Conservation (phyloP, 1,139 yeast genomes). For the Taiozyma sp. region DNA sequence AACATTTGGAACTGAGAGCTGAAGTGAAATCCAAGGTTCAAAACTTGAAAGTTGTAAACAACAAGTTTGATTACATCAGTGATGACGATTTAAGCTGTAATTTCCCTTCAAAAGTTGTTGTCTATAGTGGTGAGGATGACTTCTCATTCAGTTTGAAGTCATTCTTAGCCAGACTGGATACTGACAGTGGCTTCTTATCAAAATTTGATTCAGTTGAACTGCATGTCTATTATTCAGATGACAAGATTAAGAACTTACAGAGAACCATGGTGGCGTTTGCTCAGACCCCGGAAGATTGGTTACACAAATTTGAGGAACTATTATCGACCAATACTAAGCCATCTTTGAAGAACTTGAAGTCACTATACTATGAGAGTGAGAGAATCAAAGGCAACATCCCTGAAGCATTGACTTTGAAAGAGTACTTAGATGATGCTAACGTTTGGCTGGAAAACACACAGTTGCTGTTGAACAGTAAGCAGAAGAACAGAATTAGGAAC, state of each 20-base stretch:
- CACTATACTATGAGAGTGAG: slow-evolving; percentile 53
- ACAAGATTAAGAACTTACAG: slow-evolving; percentile 37
- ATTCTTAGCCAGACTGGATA: slow-evolving; percentile 29
- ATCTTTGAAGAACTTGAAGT: slow-evolving; percentile 40
- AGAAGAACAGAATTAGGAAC: slow-evolving; percentile 42
- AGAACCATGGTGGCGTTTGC: slow-evolving; percentile 35
- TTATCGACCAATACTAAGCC: slow-evolving; percentile 42
- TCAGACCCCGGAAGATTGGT: slow-evolving; percentile 50
- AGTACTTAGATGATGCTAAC: slow-evolving; percentile 42
- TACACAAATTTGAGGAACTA: slow-evolving; percentile 36
- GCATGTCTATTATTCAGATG: slow-evolving; percentile 48
- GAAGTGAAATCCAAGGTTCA: slow-evolving; percentile 30
- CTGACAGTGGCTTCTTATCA: neutral
- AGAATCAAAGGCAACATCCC: slow-evolving; percentile 28
- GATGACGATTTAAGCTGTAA: slow-evolving; percentile 47
- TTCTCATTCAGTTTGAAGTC: slow-evolving; percentile 42
- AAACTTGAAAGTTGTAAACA: slow-evolving; percentile 24
- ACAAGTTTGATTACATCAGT: slow-evolving; percentile 42
- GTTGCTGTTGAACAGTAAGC: slow-evolving; percentile 41
- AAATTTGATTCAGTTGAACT: slow-evolving; percentile 32
- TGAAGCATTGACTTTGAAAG: slow-evolving; percentile 30
- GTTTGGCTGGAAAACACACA: slow-evolving; percentile 57
- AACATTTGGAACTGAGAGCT: slow-evolving; percentile 41
- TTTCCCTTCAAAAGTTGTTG: slow-evolving; percentile 49
- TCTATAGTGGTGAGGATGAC: slow-evolving; percentile 31